Percentiles rank a stretch among this genome's conserved stretches.
Conservation (phyloP, 768 basidiomycete genomes). For the Lactarius hatsudake region DNA sequence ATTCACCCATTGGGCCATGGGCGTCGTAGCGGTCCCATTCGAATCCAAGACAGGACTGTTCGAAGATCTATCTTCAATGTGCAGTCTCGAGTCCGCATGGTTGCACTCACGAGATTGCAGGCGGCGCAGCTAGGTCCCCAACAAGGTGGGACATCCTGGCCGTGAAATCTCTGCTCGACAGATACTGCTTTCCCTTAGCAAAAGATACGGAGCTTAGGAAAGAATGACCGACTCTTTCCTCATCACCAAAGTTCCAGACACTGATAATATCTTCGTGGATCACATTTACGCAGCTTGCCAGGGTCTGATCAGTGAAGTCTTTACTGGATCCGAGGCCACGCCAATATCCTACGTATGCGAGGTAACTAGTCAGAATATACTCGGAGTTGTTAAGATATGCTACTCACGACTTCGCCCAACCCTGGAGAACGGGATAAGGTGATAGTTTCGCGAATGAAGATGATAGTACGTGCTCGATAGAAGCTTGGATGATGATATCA, state of each 20-base stretch:
- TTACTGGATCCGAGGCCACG: conserved; percentile 8
- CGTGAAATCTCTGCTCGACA: background rate
- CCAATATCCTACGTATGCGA: conserved; percentile 13
- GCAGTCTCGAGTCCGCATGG: background rate
- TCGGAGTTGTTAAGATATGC: background rate
- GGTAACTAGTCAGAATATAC: background rate
- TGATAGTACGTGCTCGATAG: conserved; percentile 4
- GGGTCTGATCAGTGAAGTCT: background rate
- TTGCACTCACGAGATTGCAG: background rate
- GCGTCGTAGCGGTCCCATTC: background rate
- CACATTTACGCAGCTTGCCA: background rate
- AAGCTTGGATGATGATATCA: background rate
- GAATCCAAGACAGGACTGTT: background rate
- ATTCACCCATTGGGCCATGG: background rate
- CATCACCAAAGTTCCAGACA: conserved; percentile 4
- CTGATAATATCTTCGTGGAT: conserved; percentile 11
- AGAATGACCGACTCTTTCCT: background rate
- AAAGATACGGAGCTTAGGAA: background rate
- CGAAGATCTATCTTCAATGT: background rate
- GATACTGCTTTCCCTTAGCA: conserved; percentile 10
- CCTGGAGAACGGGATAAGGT: conserved; percentile 1
- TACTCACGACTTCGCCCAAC: conserved; percentile 15
- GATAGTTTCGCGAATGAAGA: background rate
- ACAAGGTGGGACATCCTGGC: background rate
- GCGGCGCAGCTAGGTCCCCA: background rate